Evolutionary conservation across 2,329 filamentous ascomycete genomes (phyloP).

Genomic region (Hymenoscyphus fructigenus): DNA sequence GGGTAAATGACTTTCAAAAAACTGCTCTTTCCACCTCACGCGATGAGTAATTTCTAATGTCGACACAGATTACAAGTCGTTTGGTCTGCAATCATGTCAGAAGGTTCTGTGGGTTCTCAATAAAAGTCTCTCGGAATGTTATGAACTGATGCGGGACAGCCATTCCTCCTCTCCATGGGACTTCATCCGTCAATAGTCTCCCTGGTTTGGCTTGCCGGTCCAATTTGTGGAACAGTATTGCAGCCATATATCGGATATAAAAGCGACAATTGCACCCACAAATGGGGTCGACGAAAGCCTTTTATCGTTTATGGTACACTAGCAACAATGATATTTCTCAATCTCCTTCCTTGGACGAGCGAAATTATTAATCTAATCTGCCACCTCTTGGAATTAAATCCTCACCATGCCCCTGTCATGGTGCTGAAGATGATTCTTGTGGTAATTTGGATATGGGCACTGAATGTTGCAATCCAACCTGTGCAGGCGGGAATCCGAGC

Average conservation of each 20-base stretch:
- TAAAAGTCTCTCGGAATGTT: neutral
- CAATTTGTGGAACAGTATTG: slow-evolving; percentile 51
- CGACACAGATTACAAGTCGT: slow-evolving; percentile 11
- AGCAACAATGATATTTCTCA: slow-evolving; percentile 49
- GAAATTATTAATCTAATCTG: slow-evolving; percentile 37
- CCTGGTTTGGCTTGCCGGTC: slow-evolving; percentile 56
- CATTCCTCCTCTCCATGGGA: slow-evolving; percentile 46
- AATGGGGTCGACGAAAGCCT: slow-evolving; percentile 47
- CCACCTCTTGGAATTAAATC: neutral
- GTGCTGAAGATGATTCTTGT: slow-evolving; percentile 19
- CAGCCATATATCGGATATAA: slow-evolving; percentile 54
- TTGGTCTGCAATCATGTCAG: slow-evolving; percentile 13
- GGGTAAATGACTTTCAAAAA: neutral
- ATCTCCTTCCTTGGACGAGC: slow-evolving; percentile 49
- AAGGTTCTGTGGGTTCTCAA: slow-evolving; percentile 12
- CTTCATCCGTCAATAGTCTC: slow-evolving; percentile 51
- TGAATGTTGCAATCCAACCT: slow-evolving; percentile 37
- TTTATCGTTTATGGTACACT: slow-evolving; percentile 51
- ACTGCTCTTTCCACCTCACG: neutral
- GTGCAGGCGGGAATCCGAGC: slow-evolving; percentile 37
- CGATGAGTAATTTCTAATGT: neutral
- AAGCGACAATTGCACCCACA: slow-evolving; percentile 48
- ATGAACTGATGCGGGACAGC: slow-evolving; percentile 1
- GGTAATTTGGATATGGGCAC: slow-evolving; percentile 28
- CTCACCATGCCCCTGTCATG: slow-evolving; percentile 5